phyloP scores from a whole-genome alignment of 1,284 basidiomycete genomes.

The Inonotus hispidus region DNA sequence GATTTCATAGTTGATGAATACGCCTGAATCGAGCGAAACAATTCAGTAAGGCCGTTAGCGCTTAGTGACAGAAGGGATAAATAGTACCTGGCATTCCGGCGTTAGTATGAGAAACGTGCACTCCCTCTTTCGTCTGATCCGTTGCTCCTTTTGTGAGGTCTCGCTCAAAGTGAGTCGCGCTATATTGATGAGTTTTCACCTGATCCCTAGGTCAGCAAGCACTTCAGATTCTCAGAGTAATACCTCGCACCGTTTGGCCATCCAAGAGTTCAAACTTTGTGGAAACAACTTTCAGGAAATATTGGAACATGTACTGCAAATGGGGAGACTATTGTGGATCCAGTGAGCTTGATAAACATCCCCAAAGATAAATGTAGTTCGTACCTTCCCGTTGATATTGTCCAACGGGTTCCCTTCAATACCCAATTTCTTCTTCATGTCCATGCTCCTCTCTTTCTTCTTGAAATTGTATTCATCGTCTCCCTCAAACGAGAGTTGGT shows the following conservation, averaged over 20 bases:
- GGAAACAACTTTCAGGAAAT: slow-evolving; percentile 96
- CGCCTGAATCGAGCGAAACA: slow-evolving; percentile 38
- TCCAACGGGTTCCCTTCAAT: slow-evolving; percentile 79
- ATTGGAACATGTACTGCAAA: slow-evolving; percentile 89
- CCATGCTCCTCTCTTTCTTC: slow-evolving; percentile 56
- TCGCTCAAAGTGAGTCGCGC: slow-evolving; percentile 93
- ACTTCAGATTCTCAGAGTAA: background rate
- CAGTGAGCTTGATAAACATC: slow-evolving; percentile 2
- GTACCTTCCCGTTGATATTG: slow-evolving; percentile 58
- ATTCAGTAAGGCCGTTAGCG: background rate
- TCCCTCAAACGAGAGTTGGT: slow-evolving; percentile 79
- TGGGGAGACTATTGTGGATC: slow-evolving; percentile 46
- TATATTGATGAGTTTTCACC: slow-evolving; percentile 88
- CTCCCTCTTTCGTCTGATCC: slow-evolving; percentile 64
- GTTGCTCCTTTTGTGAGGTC: slow-evolving; percentile 63
- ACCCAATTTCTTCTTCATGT: slow-evolving; percentile 74
- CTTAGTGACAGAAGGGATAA: slow-evolving; percentile 8
- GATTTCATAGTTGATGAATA: slow-evolving; percentile 97
- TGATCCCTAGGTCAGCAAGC: slow-evolving; percentile 24
- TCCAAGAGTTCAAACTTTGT: slow-evolving; percentile 85
- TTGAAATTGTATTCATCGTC: slow-evolving; percentile 72
- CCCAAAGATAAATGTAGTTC: slow-evolving; percentile 13
- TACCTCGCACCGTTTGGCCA: slow-evolving; percentile 55
- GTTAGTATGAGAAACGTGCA: slow-evolving; percentile 77
- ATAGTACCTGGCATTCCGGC: slow-evolving; percentile 69